Percentiles rank a stretch among this genome's conserved stretches.
These are phyloP conservation scores for Plectosphaerella plurivora DNA, from an alignment of 2,329 filamentous ascomycete genomes.

Conservation along the genomic window DNA sequence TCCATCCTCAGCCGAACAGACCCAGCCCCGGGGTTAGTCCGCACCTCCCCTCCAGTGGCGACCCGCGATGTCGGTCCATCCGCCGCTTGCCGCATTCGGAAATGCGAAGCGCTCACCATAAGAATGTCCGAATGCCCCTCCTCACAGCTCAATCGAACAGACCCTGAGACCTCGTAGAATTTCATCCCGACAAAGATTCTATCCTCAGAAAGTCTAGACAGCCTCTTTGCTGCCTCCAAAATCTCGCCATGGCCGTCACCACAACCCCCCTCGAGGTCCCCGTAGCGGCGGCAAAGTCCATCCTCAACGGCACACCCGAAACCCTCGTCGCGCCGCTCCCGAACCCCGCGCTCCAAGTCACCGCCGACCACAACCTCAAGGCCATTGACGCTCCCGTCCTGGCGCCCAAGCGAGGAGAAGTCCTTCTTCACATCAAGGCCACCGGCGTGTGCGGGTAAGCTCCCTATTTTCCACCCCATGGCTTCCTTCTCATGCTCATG, in stretches of 20 bases:
- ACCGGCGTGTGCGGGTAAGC: conserved; percentile 60
- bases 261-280: conserved; percentile 1
- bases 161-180: no score
- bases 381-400: conserved; percentile 52
- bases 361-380: conserved; percentile 55
- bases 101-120: not conserved
- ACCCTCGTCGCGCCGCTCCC: conserved; percentile 22
- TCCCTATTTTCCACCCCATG: not conserved
- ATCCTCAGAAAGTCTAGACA: not conserved
- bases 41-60: no score
- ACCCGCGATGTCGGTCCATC: not conserved
- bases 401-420: conserved; percentile 48
- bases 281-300: not conserved
- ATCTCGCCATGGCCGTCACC: conserved; percentile 1
- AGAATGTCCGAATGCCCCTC: no score
- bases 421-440: conserved; percentile 56
- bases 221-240: no score
- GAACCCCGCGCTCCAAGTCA: conserved; percentile 56
- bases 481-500: not conserved
- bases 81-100: not conserved
- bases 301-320: conserved; percentile 2
- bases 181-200: not conserved
- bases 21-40: no score
- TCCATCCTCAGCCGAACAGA: no score
- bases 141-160: not conserved